Conservation (phyloP, 2,329 filamentous ascomycete species). For the Grosmannia huntii region DNA sequence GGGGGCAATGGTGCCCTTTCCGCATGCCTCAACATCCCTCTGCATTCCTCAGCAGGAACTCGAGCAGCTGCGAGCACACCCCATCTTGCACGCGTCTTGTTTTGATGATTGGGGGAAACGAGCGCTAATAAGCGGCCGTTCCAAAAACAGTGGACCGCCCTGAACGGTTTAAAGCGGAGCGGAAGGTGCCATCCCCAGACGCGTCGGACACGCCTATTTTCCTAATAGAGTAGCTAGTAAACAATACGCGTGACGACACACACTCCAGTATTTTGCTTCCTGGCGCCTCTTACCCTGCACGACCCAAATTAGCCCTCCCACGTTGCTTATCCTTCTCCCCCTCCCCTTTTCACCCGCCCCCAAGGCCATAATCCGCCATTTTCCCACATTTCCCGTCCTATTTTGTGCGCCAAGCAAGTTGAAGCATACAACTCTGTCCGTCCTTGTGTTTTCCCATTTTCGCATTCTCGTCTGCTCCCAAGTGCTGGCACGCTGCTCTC, state of each 20-base stretch:
- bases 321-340: background rate
- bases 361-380: background rate
- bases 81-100: background rate
- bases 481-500: background rate
- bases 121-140: background rate
- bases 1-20: background rate
- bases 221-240: slow-evolving; percentile 13
- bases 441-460: background rate
- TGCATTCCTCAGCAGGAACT: background rate
- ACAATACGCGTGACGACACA: slow-evolving; percentile 12
- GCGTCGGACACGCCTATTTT: slow-evolving; percentile 12
- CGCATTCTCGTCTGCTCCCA: background rate
- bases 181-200: slow-evolving; percentile 6
- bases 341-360: background rate
- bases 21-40: background rate
- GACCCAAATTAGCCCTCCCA: background rate
- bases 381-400: background rate
- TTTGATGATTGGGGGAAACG: background rate
- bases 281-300: background rate
- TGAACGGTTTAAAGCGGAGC: background rate
- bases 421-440: background rate
- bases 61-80: background rate
- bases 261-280: background rate
- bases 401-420: background rate
- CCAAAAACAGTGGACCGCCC: background rate